These are phyloP conservation scores for Jackrogersella minutella DNA, from an alignment of 495 filamentous ascomycete species.

Conservation along the genomic window DNA sequence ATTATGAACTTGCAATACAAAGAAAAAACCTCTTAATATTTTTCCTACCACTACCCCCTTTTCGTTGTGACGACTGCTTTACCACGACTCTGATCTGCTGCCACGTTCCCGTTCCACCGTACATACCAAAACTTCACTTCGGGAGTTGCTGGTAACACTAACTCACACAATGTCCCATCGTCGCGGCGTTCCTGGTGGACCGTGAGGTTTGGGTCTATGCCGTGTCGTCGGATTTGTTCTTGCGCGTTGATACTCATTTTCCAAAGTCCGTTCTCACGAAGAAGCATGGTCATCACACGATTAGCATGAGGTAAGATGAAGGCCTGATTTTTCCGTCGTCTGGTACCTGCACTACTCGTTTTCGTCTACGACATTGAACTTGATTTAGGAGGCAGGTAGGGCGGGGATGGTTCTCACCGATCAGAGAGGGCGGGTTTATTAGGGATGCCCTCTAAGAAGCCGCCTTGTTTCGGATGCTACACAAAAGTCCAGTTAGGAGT, in stretches of 20 bases:
- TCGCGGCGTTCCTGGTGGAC: not conserved
- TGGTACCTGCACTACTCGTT: not conserved
- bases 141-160: constrained; percentile 4
- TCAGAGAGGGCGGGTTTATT: not conserved
- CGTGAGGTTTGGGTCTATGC: constrained; percentile 1
- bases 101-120: constrained; percentile 12
- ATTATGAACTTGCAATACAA: constrained; percentile 36
- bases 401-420: not conserved
- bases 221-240: not conserved
- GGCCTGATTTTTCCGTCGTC: not conserved
- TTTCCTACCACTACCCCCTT: constrained; percentile 11
- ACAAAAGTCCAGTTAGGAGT: constrained; percentile 38
- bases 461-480: constrained; percentile 21
- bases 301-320: not conserved
- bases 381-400: not conserved
- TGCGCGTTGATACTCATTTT: not conserved
- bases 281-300: not conserved
- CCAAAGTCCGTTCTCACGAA: not conserved
- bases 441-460: not conserved
- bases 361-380: not conserved
- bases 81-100: constrained; percentile 3
- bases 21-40: constrained; percentile 27
- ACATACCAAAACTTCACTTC: constrained; percentile 20
- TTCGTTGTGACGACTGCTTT: constrained; percentile 32
- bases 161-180: not conserved